Evolutionary conservation across 345 rosid genomes (phyloP).

Genomic region (Salix purpurea): DNA sequence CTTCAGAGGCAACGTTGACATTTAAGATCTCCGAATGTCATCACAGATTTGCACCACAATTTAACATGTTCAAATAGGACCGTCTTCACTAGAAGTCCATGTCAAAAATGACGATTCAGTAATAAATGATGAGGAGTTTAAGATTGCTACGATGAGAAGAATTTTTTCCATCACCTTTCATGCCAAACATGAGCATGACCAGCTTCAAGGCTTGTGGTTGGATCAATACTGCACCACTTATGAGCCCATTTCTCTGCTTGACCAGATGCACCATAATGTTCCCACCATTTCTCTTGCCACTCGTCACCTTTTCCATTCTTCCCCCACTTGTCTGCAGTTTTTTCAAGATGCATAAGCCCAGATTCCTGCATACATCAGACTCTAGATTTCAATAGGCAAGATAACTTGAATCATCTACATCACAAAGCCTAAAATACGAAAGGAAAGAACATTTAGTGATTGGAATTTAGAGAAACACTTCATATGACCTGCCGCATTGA

Average conservation of each 20-base stretch:
- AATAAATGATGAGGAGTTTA: background rate
- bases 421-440: background rate
- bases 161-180: conserved; percentile 57
- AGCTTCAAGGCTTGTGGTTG: conserved; percentile 60
- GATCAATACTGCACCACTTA: conserved; percentile 95
- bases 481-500: conserved; percentile 76
- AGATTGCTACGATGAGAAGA: background rate
- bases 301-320: conserved; percentile 79
- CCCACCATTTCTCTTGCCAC: conserved; percentile 97
- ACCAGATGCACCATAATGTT: conserved; percentile 80
- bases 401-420: background rate
- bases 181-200: conserved; percentile 99
- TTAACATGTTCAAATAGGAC: background rate
- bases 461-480: background rate
- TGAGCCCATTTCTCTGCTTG: conserved; percentile 93
- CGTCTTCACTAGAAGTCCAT: background rate
- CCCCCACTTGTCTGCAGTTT: conserved; percentile 97
- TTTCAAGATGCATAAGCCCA: conserved; percentile 77
- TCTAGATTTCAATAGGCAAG: background rate
- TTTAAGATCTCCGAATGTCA: background rate
- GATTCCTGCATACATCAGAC: conserved; percentile 38
- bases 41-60: too few relatives aligned
- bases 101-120: background rate
- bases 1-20: background rate
- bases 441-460: background rate